These are phyloP conservation scores for Nigrospora sphaerica DNA, from an alignment of 2,329 filamentous ascomycete species.

Conservation along the genomic window DNA sequence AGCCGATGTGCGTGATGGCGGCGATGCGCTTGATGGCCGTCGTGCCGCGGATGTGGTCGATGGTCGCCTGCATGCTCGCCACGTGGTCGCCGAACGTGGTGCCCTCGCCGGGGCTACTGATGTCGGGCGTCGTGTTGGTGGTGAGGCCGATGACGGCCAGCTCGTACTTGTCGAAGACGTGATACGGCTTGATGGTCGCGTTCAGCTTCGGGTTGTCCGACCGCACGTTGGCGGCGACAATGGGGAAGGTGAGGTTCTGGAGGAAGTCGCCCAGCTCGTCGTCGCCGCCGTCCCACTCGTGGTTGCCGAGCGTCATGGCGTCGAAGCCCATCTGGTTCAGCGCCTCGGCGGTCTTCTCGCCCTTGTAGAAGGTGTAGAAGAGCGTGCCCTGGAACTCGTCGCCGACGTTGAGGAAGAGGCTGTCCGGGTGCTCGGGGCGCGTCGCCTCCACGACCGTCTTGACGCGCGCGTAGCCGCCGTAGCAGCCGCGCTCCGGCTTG, in stretches of 20 bases:
- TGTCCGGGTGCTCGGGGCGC: slow-evolving; percentile 50
- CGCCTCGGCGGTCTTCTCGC: slow-evolving; percentile 61
- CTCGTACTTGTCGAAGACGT: slow-evolving; percentile 54
- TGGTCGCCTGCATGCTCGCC: slow-evolving; percentile 50
- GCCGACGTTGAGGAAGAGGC: slow-evolving; percentile 57
- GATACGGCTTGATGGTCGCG: slow-evolving; percentile 57
- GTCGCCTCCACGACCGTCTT: slow-evolving; percentile 52
- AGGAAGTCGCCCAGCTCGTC: slow-evolving; percentile 56
- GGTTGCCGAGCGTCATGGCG: slow-evolving; percentile 61
- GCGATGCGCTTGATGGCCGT: slow-evolving; percentile 59
- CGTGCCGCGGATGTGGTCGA: slow-evolving; percentile 53
- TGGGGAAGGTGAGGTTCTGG: slow-evolving; percentile 56
- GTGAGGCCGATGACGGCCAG: slow-evolving; percentile 60
- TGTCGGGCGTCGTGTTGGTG: slow-evolving; percentile 49
- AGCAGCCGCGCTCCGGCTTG: slow-evolving; percentile 48
- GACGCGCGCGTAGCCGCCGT: slow-evolving; percentile 57
- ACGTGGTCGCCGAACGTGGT: slow-evolving; percentile 54
- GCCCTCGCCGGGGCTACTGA: slow-evolving; percentile 49
- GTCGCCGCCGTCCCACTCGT: slow-evolving; percentile 61
- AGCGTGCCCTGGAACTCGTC: slow-evolving; percentile 65
- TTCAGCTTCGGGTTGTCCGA: slow-evolving; percentile 54
- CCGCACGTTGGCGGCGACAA: slow-evolving; percentile 56
- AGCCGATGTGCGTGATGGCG: slow-evolving; percentile 61
- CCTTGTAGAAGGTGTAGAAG: slow-evolving; percentile 60
- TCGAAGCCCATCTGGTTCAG: slow-evolving; percentile 60